These are phyloP conservation scores for Pythium aquatile DNA, from an alignment of 352 stramenopile species.

Conservation along the genomic window DNA sequence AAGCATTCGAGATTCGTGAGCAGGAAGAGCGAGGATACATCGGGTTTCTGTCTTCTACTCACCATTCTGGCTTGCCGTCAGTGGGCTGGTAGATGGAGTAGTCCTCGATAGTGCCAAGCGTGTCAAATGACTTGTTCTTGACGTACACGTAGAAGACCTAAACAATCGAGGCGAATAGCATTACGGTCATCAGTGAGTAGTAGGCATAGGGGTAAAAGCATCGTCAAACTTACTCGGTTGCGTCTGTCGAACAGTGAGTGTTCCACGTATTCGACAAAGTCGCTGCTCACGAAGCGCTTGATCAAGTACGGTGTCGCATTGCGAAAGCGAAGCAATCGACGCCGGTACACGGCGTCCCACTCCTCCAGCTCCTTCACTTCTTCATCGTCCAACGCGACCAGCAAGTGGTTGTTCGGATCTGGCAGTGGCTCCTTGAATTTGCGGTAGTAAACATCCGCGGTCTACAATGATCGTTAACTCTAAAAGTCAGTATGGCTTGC, in stretches of 20 bases:
- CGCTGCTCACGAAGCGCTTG: slow-evolving; percentile 69
- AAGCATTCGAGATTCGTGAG: slow-evolving; percentile 1
- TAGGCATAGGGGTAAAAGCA: too few relatives aligned
- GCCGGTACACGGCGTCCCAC: slow-evolving; percentile 58
- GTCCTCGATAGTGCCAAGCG: slow-evolving; percentile 70
- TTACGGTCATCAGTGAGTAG: too few relatives aligned
- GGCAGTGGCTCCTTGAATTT: slow-evolving; percentile 80
- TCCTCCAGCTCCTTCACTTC: slow-evolving; percentile 55
- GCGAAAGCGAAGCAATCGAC: slow-evolving; percentile 57
- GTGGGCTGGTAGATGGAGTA: slow-evolving; percentile 57
- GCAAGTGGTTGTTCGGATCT: slow-evolving; percentile 50
- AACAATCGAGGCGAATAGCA: background rate
- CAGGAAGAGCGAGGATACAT: background rate
- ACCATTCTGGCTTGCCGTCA: slow-evolving; percentile 45
- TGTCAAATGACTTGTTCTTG: slow-evolving; percentile 70
- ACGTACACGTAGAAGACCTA: slow-evolving; percentile 81
- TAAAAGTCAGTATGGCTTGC: background rate
- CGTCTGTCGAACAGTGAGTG: slow-evolving; percentile 71
- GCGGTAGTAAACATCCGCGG: slow-evolving; percentile 68
- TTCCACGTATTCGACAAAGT: slow-evolving; percentile 78
- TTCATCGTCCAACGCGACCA: slow-evolving; percentile 40
- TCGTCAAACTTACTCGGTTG: slow-evolving; percentile 48
- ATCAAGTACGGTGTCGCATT: slow-evolving; percentile 77
- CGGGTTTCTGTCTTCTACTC: background rate
- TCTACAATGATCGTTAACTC: slow-evolving; percentile 27